Percentiles rank a stretch among this genome's conserved stretches.
These are phyloP conservation scores for Elongisporangium anandrum DNA, from an alignment of 352 stramenopile genomes.

Conservation along the genomic window DNA sequence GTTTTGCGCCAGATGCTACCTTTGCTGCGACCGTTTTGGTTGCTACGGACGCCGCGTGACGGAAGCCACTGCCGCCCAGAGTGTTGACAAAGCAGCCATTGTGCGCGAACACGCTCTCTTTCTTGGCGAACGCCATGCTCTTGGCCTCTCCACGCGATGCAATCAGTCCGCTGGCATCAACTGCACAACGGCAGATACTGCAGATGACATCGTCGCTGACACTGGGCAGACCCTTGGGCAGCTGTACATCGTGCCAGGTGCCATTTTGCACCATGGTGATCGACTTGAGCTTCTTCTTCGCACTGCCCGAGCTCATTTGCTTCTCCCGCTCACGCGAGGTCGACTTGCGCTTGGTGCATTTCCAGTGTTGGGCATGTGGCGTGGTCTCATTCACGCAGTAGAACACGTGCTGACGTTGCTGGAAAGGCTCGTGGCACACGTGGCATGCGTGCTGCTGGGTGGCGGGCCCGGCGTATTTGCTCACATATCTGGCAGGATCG, in stretches of 20 bases:
- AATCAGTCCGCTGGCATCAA: conserved; percentile 55
- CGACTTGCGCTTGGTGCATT: conserved; percentile 61
- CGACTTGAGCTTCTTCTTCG: conserved; percentile 58
- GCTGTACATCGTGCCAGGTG: conserved; percentile 46
- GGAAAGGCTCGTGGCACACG: conserved; percentile 68
- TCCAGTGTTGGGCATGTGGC: conserved; percentile 70
- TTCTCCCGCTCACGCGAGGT: conserved; percentile 20
- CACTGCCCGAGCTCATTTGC: conserved; percentile 8
- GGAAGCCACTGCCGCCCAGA: conserved; percentile 13
- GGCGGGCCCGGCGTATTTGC: conserved; percentile 52
- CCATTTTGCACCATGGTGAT: conserved; percentile 50
- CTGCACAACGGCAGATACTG: conserved; percentile 36
- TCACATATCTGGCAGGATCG: conserved; percentile 41
- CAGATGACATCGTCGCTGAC: conserved; percentile 55
- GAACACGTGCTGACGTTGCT: conserved; percentile 72
- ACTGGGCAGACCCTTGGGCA: conserved; percentile 46
- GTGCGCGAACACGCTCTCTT: conserved; percentile 55
- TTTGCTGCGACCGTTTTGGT: neutral
- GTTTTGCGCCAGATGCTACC: neutral
- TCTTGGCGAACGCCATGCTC: conserved; percentile 46
- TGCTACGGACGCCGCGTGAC: neutral
- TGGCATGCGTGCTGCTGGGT: conserved; percentile 53
- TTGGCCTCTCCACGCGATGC: conserved; percentile 47
- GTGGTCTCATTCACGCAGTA: conserved; percentile 46
- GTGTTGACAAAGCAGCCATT: conserved; percentile 61